Evolutionary conservation across 2,329 filamentous ascomycete genomes (phyloP).

Genomic region (Stagonosporopsis rhizophila): DNA sequence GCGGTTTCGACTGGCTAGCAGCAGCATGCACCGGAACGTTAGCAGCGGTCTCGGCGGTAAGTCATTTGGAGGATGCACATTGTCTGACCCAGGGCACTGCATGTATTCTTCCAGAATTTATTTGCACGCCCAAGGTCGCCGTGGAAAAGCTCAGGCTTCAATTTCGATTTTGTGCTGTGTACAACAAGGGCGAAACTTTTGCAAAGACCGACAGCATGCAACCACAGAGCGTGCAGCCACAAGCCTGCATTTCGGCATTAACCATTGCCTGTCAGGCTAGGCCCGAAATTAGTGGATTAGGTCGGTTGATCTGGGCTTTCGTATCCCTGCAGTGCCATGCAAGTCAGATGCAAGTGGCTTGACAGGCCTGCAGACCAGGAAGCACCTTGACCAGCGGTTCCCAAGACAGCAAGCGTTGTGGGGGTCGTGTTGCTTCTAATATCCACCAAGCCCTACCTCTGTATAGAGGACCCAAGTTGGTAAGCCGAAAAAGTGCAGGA

Average conservation of each 20-base stretch:
- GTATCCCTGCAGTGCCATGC: constrained; percentile 30
- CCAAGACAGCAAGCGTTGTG: constrained; percentile 27
- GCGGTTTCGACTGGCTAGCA: constrained; percentile 19
- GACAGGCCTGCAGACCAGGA: constrained; percentile 29
- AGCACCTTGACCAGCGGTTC: constrained; percentile 25
- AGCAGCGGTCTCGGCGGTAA: constrained; percentile 24
- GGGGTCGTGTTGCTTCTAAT: constrained; percentile 14
- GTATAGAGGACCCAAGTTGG: neutral
- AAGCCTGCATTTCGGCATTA: constrained; percentile 5
- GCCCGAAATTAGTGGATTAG: constrained; percentile 10
- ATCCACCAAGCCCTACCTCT: constrained; percentile 3
- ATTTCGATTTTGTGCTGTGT: constrained; percentile 7
- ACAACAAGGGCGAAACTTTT: constrained; percentile 19
- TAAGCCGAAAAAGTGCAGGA: neutral
- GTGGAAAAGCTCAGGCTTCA: neutral
- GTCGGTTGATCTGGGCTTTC: constrained; percentile 31
- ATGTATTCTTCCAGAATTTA: constrained; percentile 21
- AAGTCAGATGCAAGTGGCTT: constrained; percentile 38
- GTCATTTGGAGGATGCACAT: constrained; percentile 1
- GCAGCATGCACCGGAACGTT: constrained; percentile 11
- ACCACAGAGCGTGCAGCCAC: constrained; percentile 7
- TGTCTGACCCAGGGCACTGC: neutral
- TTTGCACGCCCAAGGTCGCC: constrained; percentile 22
- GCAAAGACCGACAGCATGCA: constrained; percentile 12
- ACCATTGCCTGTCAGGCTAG: constrained; percentile 4